Evolutionary conservation across 805 yeast genomes (phyloP).

Genomic region (Metschnikowia shivogae): DNA sequence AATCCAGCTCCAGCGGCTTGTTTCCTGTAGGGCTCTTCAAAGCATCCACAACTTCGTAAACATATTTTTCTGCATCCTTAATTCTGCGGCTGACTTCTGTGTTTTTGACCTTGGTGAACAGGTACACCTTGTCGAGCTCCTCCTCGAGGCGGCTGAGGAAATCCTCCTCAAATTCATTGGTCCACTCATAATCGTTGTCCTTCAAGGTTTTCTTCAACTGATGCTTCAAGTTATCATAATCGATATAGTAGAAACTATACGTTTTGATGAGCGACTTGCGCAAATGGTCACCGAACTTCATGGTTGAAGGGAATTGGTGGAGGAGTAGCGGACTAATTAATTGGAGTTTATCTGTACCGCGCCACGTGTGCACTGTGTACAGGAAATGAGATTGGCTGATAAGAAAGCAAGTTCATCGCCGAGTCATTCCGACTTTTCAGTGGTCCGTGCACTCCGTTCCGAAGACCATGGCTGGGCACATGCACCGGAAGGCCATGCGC

Average conservation of each 20-base stretch:
- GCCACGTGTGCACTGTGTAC: conserved; percentile 4
- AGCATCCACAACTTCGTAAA: conserved; percentile 58
- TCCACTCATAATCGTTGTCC: conserved; percentile 61
- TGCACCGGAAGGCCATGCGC: no score
- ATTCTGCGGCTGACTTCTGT: conserved; percentile 83
- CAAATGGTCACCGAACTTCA: conserved; percentile 96
- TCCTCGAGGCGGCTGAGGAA: conserved; percentile 72
- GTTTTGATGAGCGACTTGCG: conserved; percentile 85
- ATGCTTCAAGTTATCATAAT: conserved; percentile 86
- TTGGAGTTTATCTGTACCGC: background rate
- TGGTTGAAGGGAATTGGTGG: conserved; percentile 22
- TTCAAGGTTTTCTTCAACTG: conserved; percentile 67
- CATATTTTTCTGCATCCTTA: conserved; percentile 73
- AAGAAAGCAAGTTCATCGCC: conserved; percentile 62
- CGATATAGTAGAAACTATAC: conserved; percentile 84
- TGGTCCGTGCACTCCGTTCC: no score
- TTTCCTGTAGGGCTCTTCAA: conserved; percentile 37
- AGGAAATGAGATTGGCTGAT: background rate
- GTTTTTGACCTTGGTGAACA: conserved; percentile 83
- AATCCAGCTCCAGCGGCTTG: conserved; percentile 40
- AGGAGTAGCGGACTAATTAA: conserved; percentile 1
- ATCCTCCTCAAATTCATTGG: conserved; percentile 71
- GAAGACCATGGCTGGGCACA: no score
- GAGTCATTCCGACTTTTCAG: conserved; percentile 74
- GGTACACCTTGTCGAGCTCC: conserved; percentile 89